phyloP scores from a whole-genome alignment of 2,329 filamentous ascomycete species.

The Fusarium denticulatum region DNA sequence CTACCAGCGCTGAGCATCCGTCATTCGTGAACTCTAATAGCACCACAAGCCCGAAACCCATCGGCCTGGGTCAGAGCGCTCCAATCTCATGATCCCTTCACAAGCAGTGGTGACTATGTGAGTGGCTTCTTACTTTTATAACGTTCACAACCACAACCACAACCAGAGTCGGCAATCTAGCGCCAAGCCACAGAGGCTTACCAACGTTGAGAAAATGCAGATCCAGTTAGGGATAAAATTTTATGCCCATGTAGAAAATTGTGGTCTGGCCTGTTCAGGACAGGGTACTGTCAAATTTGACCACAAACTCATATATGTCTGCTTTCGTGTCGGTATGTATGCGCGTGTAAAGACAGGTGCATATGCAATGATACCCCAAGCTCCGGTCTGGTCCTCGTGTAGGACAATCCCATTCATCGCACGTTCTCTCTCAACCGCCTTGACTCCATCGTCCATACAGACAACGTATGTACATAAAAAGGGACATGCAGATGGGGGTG shows the following conservation, averaged over 20 bases:
- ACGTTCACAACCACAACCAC: constrained; percentile 24
- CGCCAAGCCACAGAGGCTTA: constrained; percentile 30
- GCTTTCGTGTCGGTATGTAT: constrained; percentile 37
- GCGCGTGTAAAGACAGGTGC: constrained; percentile 37
- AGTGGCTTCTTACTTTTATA: constrained; percentile 43
- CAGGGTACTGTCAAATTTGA: constrained; percentile 11
- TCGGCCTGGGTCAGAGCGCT: constrained; percentile 44
- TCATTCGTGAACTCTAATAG: constrained; percentile 42
- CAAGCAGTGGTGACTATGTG: constrained; percentile 19
- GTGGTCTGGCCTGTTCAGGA: not conserved
- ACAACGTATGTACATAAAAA: constrained; percentile 22
- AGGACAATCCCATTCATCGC: constrained; percentile 42
- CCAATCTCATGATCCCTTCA: constrained; percentile 41
- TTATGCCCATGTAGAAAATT: constrained; percentile 17
- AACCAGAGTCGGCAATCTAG: constrained; percentile 24
- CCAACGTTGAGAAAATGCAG: constrained; percentile 28
- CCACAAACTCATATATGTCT: constrained; percentile 21
- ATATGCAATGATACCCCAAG: constrained; percentile 43
- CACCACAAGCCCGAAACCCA: constrained; percentile 39
- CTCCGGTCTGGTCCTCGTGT: constrained; percentile 39
- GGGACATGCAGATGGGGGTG: constrained; percentile 26
- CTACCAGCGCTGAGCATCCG: constrained; percentile 27
- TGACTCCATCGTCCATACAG: constrained; percentile 23
- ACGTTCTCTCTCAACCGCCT: constrained; percentile 43
- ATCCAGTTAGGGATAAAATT: constrained; percentile 22